These are phyloP conservation scores for Paecilomyces sp. DNA, from an alignment of 2,329 filamentous ascomycete species.

Conservation along the genomic window DNA sequence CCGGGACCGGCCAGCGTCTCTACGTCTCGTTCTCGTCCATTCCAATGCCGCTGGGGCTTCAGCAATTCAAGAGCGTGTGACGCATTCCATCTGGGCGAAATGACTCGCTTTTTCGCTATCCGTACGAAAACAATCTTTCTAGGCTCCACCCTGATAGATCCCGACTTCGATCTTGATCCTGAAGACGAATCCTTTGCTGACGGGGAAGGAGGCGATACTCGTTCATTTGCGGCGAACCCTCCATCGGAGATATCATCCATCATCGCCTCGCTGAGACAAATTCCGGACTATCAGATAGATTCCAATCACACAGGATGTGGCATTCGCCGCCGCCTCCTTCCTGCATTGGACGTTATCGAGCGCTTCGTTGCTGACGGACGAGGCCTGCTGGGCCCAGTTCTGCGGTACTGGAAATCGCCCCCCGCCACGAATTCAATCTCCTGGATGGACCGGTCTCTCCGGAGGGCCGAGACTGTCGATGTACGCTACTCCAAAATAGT, in stretches of 20 bases:
- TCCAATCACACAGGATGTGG: constrained; percentile 34
- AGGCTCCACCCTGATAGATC: constrained; percentile 32
- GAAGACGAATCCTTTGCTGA: constrained; percentile 7
- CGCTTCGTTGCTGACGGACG: constrained; percentile 25
- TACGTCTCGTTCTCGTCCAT: constrained; percentile 15
- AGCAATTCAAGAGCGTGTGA: constrained; percentile 37
- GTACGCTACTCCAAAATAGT: constrained; percentile 8
- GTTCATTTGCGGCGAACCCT: constrained; percentile 5
- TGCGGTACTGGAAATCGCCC: constrained; percentile 11
- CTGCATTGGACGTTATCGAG: constrained; percentile 31
- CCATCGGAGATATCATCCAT: constrained; percentile 25
- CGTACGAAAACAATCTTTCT: constrained; percentile 35
- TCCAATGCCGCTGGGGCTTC: constrained; percentile 35
- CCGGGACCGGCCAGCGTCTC: constrained; percentile 10
- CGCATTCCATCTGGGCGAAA: constrained; percentile 38
- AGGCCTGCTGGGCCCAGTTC: constrained; percentile 22
- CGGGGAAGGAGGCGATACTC: neutral
- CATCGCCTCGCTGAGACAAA: constrained; percentile 31
- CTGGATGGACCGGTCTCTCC: constrained; percentile 9
- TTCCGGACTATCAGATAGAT: constrained; percentile 38
- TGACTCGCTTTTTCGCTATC: constrained; percentile 35
- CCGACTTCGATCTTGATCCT: constrained; percentile 18
- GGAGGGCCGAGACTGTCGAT: constrained; percentile 8
- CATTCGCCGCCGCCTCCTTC: constrained; percentile 32
- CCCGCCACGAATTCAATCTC: constrained; percentile 6